These are phyloP conservation scores for Stereocaulon alpinum DNA, from an alignment of 495 filamentous ascomycete species.

Conservation along the genomic window DNA sequence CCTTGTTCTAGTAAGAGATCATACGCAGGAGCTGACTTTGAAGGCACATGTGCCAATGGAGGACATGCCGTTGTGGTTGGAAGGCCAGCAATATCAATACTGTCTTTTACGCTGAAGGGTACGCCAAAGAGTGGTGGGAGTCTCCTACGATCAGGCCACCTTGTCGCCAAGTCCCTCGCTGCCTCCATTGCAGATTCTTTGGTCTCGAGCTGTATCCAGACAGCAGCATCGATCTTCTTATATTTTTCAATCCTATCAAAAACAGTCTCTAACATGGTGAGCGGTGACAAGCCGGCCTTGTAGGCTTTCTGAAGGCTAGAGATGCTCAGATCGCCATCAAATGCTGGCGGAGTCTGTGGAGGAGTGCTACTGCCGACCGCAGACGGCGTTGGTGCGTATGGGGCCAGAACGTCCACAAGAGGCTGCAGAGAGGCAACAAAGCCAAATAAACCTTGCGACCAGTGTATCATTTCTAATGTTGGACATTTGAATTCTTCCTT, in stretches of 20 bases:
- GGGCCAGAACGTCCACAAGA: constrained; percentile 24
- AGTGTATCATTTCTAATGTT: constrained; percentile 36
- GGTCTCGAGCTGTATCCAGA: constrained; percentile 43
- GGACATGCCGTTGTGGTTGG: constrained; percentile 51
- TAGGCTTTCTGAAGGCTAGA: constrained; percentile 30
- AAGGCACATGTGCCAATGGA: constrained; percentile 40
- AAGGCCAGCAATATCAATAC: constrained; percentile 47
- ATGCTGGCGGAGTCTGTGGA: constrained; percentile 28
- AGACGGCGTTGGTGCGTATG: constrained; percentile 8
- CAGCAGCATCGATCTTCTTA: constrained; percentile 36
- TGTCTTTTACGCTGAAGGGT: constrained; percentile 56
- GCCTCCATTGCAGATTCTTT: constrained; percentile 31
- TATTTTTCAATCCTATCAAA: constrained; percentile 38
- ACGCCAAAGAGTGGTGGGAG: constrained; percentile 52
- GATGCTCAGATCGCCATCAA: constrained; percentile 34
- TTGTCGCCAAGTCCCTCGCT: constrained; percentile 34
- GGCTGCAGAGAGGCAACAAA: constrained; percentile 34
- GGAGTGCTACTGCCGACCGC: constrained; percentile 17
- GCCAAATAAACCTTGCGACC: constrained; percentile 41
- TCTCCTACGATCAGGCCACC: constrained; percentile 33
- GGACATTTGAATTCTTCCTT: constrained; percentile 32
- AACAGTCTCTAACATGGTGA: constrained; percentile 31
- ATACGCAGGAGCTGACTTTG: constrained; percentile 30
- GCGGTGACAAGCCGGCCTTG: constrained; percentile 33
- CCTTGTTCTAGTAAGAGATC: constrained; percentile 34